Evolutionary conservation across 768 basidiomycete species (phyloP), one percentile per base, ranked within the genome.

Genomic region (Albatrellus ellisii): DNA sequence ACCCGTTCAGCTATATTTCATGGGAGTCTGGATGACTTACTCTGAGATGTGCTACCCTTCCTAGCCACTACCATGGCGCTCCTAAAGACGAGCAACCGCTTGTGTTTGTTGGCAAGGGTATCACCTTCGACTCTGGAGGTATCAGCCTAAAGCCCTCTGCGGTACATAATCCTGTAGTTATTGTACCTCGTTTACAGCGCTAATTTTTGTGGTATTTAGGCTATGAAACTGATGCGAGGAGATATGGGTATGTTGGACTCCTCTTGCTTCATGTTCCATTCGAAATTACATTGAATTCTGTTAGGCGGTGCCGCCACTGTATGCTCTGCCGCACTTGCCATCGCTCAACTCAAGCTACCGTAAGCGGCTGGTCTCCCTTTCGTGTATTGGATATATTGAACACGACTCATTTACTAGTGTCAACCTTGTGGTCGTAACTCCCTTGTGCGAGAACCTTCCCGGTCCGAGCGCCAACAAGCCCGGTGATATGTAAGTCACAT

Each of bases 51-150:
- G 40, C 36, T 38, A 24, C 12, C 28, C 18, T 14, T 39, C 27
- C 4, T 44, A 88, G 84, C 42, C 79, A 82, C 59, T 92, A 92
- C 69, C 78, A 79, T 25, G 86, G 86, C n/a, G 79, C 73, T 1
- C 55, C 70, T 2, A 60, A 67, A 43, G 63, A 68, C 47, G 60
- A 69, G 38, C 66, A 66, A 41, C 86, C 85, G 3, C 64, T 86
- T 11, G 79, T 75, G 2, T 68, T 87, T 46, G 84, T 91, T 26
- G 88, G 88, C 26, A 90, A 91, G 57, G 88, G 88, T 46, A 79
- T 91, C 55, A 89, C 87, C 12, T 92, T 91, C 49, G 87, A 92
- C 59, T 76, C 77, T 2, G 87, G 87, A 67, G 86, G 86, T 50
- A 89, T 89, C 59, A 82, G 79, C 45, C 62, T 92, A 59, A 91